Evolutionary conservation across 495 filamentous ascomycete species (phyloP).

Genomic region (Aspergillus leporis): DNA sequence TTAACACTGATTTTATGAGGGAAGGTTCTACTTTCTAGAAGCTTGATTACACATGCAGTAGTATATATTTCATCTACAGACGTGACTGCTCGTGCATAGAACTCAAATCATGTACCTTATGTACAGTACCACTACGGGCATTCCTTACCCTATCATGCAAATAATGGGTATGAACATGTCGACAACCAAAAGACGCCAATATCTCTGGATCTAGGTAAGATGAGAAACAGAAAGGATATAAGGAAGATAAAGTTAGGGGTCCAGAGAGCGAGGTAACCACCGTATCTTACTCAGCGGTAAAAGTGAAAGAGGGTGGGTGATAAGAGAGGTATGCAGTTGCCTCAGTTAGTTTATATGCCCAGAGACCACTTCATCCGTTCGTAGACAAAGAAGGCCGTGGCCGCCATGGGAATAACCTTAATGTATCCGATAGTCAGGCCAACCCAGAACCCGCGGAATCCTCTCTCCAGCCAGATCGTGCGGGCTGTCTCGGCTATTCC

Average conservation of each 20-base stretch:
- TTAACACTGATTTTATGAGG: no score
- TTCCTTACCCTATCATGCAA: slow-evolving; percentile 14
- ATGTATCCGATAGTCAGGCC: slow-evolving; percentile 92
- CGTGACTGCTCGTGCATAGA: slow-evolving; percentile 12
- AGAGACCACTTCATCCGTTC: slow-evolving; percentile 76
- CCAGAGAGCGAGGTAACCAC: not conserved
- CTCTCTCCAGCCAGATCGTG: slow-evolving; percentile 72
- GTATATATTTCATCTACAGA: slow-evolving; percentile 6
- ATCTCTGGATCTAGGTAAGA: slow-evolving; percentile 3
- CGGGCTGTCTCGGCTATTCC: slow-evolving; percentile 75
- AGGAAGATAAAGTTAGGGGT: not conserved
- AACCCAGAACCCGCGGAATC: slow-evolving; percentile 84
- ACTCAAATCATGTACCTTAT: slow-evolving; percentile 19
- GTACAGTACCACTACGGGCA: slow-evolving; percentile 6
- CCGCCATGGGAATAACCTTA: slow-evolving; percentile 90
- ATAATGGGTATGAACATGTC: slow-evolving; percentile 23
- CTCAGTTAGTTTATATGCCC: slow-evolving; percentile 58
- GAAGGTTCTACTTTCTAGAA: not conserved
- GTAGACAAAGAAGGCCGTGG: slow-evolving; percentile 76
- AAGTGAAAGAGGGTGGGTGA: not conserved
- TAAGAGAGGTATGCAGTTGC: not conserved
- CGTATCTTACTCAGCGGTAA: not conserved
- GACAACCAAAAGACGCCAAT: slow-evolving; percentile 13
- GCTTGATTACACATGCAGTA: not conserved
- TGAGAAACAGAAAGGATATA: not conserved